These are phyloP conservation scores for Vararia minispora DNA, from an alignment of 768 basidiomycete genomes.

Conservation along the genomic window DNA sequence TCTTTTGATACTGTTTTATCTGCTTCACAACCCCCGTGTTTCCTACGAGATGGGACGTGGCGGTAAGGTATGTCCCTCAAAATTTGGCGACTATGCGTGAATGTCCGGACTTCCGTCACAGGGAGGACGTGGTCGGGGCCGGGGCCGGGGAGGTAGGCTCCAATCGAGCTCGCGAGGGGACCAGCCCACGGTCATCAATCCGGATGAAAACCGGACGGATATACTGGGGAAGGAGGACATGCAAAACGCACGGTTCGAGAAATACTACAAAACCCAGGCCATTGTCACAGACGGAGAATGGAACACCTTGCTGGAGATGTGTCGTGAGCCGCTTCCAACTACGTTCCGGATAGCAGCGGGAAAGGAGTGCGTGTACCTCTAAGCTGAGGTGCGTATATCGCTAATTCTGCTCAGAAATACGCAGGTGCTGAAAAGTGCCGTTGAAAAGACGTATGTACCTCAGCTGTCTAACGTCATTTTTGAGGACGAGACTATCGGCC, in stretches of 20 bases:
- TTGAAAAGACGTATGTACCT: slow-evolving; percentile 73
- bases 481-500: slow-evolving; percentile 63
- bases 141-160: too few species aligned
- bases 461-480: slow-evolving; percentile 58
- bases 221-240: slow-evolving; percentile 50
- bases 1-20: too few species aligned
- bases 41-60: too few species aligned
- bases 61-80: too few species aligned
- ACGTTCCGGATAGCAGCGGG: slow-evolving; percentile 91
- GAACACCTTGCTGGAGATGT: slow-evolving; percentile 51
- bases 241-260: slow-evolving; percentile 55
- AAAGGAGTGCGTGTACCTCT: slow-evolving; percentile 47
- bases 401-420: slow-evolving; percentile 36
- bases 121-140: too few species aligned
- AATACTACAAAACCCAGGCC: slow-evolving; percentile 66
- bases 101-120: too few species aligned
- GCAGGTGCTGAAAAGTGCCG: slow-evolving; percentile 67
- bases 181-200: not conserved
- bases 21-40: too few species aligned
- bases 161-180: too few species aligned
- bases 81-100: too few species aligned
- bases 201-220: slow-evolving; percentile 33
- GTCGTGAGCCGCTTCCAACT: slow-evolving; percentile 73
- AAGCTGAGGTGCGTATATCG: not conserved
- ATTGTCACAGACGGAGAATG: slow-evolving; percentile 75